Evolutionary conservation across 163 green algal species (phyloP).

Genomic region (Scenedesmus sp.): DNA sequence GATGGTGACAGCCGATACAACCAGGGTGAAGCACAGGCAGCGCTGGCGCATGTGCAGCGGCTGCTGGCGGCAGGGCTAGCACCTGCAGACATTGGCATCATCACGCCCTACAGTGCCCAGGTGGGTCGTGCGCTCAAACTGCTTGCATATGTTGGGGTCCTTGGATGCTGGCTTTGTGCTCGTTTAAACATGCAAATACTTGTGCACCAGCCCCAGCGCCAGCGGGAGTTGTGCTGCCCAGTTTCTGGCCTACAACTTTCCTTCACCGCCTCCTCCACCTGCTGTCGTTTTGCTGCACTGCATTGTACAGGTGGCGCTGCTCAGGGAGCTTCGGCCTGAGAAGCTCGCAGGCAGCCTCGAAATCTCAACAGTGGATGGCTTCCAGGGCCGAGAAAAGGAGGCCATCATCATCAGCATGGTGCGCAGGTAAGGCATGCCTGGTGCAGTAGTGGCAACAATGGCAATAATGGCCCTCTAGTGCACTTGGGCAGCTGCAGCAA

Average conservation of each 20-base stretch:
- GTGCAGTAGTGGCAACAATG: neutral
- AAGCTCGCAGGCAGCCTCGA: constrained; percentile 65
- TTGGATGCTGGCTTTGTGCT: no score
- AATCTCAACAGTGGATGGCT: constrained; percentile 94
- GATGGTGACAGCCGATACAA: constrained; percentile 83
- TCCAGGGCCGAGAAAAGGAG: constrained; percentile 95
- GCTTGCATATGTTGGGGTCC: no score
- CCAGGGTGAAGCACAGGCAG: constrained; percentile 59
- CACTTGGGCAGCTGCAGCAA: no score
- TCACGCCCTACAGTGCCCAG: constrained; percentile 96
- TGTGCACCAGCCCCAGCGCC: neutral
- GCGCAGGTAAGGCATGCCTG: constrained; percentile 70
- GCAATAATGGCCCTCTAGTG: no score
- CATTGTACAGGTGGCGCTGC: neutral
- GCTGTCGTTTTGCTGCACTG: neutral
- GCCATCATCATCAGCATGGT: constrained; percentile 91
- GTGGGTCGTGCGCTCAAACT: constrained; percentile 60
- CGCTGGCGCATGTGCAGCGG: constrained; percentile 78
- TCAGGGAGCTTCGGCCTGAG: constrained; percentile 77
- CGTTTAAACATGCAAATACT: no score
- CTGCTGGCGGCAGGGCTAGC: constrained; percentile 80
- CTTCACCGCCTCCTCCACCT: neutral
- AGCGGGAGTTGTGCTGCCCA: neutral
- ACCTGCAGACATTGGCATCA: constrained; percentile 85
- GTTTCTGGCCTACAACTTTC: neutral